These are phyloP conservation scores for Elsinoe necatrix DNA, from an alignment of 2,329 filamentous ascomycete genomes.

Conservation along the genomic window DNA sequence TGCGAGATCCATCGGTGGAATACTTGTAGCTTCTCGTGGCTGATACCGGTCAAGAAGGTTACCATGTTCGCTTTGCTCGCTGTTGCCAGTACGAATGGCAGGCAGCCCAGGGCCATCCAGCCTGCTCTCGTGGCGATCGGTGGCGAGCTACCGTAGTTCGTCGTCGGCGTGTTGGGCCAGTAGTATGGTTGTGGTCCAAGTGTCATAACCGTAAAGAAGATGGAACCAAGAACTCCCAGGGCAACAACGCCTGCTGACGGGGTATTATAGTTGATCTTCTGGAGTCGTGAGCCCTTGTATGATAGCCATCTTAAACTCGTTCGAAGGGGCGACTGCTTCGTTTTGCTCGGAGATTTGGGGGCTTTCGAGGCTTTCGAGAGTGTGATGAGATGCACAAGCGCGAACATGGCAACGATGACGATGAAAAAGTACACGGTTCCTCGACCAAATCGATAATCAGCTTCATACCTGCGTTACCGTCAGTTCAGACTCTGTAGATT, in stretches of 20 bases:
- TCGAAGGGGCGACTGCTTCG: conserved; percentile 19
- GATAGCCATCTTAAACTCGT: background rate
- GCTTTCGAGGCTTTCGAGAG: conserved; percentile 13
- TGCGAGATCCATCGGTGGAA: conserved; percentile 89
- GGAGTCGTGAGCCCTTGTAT: conserved; percentile 2
- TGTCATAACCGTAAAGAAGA: conserved; percentile 41
- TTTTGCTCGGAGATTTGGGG: background rate
- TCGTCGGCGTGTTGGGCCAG: conserved; percentile 39
- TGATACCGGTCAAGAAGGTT: conserved; percentile 76
- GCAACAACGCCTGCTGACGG: background rate
- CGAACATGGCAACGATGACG: conserved; percentile 41
- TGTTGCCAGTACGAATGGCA: conserved; percentile 84
- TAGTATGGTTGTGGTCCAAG: conserved; percentile 44
- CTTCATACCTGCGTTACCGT: conserved; percentile 39
- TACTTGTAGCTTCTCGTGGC: conserved; percentile 84
- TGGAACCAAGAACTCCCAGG: conserved; percentile 10
- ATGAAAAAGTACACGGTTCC: conserved; percentile 48
- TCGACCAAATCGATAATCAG: conserved; percentile 47
- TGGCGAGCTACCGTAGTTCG: conserved; percentile 61
- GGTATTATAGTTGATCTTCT: conserved; percentile 9
- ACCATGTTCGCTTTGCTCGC: conserved; percentile 88
- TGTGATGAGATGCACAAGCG: conserved; percentile 33
- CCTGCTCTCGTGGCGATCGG: conserved; percentile 78
- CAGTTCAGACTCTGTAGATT: background rate
- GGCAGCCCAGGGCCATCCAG: conserved; percentile 85